These are phyloP conservation scores for Colletotrichum sublineola DNA, from an alignment of 2,329 filamentous ascomycete genomes.

Conservation along the genomic window DNA sequence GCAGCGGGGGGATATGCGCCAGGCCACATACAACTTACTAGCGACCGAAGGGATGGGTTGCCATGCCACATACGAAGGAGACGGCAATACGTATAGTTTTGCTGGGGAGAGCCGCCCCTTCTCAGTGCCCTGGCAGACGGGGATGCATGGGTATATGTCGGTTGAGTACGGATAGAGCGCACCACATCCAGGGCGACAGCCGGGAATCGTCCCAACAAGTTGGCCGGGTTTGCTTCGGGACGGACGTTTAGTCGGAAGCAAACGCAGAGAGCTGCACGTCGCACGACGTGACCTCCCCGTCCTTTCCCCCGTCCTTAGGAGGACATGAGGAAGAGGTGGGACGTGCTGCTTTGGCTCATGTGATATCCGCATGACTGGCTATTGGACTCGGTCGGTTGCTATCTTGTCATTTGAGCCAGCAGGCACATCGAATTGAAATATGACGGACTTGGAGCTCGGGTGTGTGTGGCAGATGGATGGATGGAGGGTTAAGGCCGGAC, in stretches of 20 bases:
- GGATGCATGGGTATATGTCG: conserved; percentile 33
- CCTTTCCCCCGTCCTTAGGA: background rate
- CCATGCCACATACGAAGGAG: background rate
- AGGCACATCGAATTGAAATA: conserved; percentile 10
- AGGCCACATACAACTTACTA: background rate
- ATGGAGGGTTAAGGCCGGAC: conserved; percentile 17
- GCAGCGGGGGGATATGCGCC: conserved; percentile 16
- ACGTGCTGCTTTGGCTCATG: background rate
- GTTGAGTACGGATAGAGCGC: conserved; percentile 9
- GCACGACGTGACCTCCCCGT: background rate
- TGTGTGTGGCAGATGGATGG: conserved; percentile 20
- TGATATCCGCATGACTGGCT: conserved; percentile 19
- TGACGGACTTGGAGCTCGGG: conserved; percentile 22
- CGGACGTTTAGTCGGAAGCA: conserved; percentile 20
- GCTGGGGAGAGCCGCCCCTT: conserved; percentile 28
- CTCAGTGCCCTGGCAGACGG: conserved; percentile 29
- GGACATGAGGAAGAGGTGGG: background rate
- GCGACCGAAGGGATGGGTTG: conserved; percentile 22
- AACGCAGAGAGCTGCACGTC: conserved; percentile 11
- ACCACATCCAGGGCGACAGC: conserved; percentile 19
- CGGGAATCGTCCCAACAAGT: conserved; percentile 39
- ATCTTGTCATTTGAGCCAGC: conserved; percentile 14
- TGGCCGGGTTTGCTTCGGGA: conserved; percentile 31
- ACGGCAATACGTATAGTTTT: conserved; percentile 13
- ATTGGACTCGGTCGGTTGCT: conserved; percentile 31